Evolutionary conservation across 306 rosid genomes (phyloP).

Genomic region (Senna tora): DNA sequence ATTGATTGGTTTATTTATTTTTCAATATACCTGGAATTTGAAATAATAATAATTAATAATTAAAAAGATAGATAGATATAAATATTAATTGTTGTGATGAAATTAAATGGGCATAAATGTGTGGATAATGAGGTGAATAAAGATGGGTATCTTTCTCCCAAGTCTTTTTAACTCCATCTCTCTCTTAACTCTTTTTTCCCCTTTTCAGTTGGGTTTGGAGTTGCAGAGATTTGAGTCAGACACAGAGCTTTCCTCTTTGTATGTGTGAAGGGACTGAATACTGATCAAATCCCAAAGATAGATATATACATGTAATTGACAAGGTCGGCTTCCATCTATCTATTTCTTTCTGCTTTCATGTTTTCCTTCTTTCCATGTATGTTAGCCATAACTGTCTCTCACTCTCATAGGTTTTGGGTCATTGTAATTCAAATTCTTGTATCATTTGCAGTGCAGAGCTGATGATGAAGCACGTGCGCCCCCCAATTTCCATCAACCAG

Average conservation of each 20-base stretch:
- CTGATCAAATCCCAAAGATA: conserved; percentile 46
- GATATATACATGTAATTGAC: conserved; percentile 37
- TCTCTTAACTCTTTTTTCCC: conserved; percentile 47
- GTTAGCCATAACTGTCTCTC: conserved; percentile 44
- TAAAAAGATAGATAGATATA: too few species aligned
- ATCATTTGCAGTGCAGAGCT: conserved; percentile 53
- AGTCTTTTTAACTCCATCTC: conserved; percentile 59
- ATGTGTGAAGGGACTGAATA: conserved; percentile 41
- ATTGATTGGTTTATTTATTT: neutral
- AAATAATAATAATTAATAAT: conserved; percentile 5
- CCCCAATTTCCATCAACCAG: conserved; percentile 67
- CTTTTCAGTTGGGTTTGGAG: conserved; percentile 58
- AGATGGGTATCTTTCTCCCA: conserved; percentile 77
- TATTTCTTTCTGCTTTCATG: conserved; percentile 36
- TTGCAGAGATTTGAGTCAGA: conserved; percentile 90
- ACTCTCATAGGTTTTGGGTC: conserved; percentile 50
- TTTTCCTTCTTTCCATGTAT: conserved; percentile 35
- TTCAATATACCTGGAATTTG: conserved; percentile 25
- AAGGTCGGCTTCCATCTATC: conserved; percentile 46
- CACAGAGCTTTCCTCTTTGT: conserved; percentile 59
- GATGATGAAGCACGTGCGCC: conserved; percentile 85
- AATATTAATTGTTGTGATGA: neutral
- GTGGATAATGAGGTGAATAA: conserved; percentile 79
- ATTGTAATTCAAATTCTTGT: conserved; percentile 50
- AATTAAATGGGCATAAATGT: conserved; percentile 36